Conservation (phyloP, 768 basidiomycete species). For the Hygrocybe coccinea region DNA sequence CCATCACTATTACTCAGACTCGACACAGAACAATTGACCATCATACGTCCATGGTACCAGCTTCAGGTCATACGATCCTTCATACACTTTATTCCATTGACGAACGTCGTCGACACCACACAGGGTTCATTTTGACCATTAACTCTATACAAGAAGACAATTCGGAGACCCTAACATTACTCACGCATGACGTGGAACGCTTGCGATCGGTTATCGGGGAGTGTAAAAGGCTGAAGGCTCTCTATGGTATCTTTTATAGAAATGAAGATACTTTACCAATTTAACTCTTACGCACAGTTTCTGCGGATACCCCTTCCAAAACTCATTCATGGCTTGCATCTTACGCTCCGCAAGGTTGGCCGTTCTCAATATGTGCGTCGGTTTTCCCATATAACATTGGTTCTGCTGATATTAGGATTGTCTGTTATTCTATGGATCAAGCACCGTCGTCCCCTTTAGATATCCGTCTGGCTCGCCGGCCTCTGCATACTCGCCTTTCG, state of each 20-base stretch:
- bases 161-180: constrained; percentile 38
- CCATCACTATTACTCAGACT: constrained; percentile 54
- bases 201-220: constrained; percentile 48
- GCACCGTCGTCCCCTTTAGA: constrained; percentile 48
- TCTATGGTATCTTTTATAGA: constrained; percentile 35
- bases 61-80: constrained; percentile 27
- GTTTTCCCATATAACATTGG: background rate
- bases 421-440: constrained; percentile 14
- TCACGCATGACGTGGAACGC: constrained; percentile 44
- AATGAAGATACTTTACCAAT: no score
- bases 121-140: constrained; percentile 55
- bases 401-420: background rate
- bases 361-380: constrained; percentile 28
- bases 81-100: background rate
- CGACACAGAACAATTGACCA: constrained; percentile 32
- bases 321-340: constrained; percentile 40
- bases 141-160: constrained; percentile 36
- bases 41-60: constrained; percentile 20
- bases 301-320: background rate
- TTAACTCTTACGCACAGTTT: no score
- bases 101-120: background rate
- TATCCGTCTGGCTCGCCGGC: constrained; percentile 45
- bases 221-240: constrained; percentile 52
- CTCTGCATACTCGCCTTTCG: constrained; percentile 54
- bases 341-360: constrained; percentile 30